Conservation (phyloP, 2,329 filamentous ascomycete species). For the Ophiostoma triangulosporum region DNA sequence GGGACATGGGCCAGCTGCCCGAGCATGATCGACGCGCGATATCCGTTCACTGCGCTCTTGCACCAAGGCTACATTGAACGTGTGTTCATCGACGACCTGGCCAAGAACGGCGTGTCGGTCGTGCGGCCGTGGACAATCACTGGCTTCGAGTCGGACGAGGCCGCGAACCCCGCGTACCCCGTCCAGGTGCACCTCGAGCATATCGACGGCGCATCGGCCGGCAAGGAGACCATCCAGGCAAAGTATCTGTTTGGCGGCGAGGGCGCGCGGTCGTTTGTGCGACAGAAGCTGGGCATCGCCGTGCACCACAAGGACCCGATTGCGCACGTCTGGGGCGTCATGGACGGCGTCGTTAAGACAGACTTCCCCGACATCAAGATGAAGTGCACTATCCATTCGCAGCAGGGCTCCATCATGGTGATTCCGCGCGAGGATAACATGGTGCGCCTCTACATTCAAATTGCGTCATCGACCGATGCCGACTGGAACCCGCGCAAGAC, state of each 20-base stretch:
- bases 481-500: constrained; percentile 47
- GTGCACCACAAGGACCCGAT: constrained; percentile 60
- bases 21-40: constrained; percentile 61
- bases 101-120: constrained; percentile 45
- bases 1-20: constrained; percentile 80
- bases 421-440: constrained; percentile 60
- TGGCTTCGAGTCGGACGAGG: constrained; percentile 45
- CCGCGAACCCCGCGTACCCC: constrained; percentile 46
- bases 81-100: constrained; percentile 53
- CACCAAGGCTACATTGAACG: constrained; percentile 61
- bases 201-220: constrained; percentile 48
- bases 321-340: constrained; percentile 61
- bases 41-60: constrained; percentile 55
- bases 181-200: constrained; percentile 68
- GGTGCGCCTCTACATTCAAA: constrained; percentile 58
- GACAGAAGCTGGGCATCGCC: constrained; percentile 52
- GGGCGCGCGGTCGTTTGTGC: constrained; percentile 53
- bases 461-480: constrained; percentile 41
- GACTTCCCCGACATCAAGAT: constrained; percentile 70
- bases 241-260: constrained; percentile 63
- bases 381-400: constrained; percentile 65
- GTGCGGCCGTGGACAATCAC: constrained; percentile 53
- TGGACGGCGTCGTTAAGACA: constrained; percentile 59
- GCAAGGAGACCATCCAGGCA: constrained; percentile 50
- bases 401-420: constrained; percentile 64